Evolutionary conservation across 73 alveolate genomes (phyloP).

Genomic region (Breviolum minutum): DNA sequence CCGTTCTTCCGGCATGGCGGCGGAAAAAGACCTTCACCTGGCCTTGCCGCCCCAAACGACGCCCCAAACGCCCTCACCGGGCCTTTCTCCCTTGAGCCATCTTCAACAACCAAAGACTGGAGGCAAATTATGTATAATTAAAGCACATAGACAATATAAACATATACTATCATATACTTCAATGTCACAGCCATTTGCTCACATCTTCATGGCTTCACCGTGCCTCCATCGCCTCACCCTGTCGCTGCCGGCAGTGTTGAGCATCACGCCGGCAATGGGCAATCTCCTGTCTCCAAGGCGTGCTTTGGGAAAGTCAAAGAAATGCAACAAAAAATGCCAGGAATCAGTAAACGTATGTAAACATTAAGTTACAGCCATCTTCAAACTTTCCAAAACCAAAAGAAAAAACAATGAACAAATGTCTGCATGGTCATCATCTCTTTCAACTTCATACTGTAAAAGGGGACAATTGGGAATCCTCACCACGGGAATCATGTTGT

Average conservation of each 20-base stretch:
- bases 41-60: no score
- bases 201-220: no score
- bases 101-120: background rate
- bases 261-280: conserved; percentile 60
- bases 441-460: no score
- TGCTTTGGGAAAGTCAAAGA: background rate
- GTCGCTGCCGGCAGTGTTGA: conserved; percentile 62
- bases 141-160: no score
- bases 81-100: background rate
- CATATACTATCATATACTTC: no score
- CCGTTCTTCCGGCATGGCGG: conserved; percentile 56
- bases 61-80: background rate
- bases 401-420: background rate
- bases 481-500: background rate
- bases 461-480: no score
- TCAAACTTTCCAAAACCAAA: background rate
- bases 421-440: no score
- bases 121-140: no score
- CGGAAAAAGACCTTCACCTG: no score
- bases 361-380: background rate
- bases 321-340: no score
- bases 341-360: background rate
- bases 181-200: no score
- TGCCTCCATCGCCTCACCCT: conserved; percentile 80
- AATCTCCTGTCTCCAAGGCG: conserved; percentile 21